Conservation (phyloP, 805 yeast genomes). For the Hanseniaspora occidentalis region DNA sequence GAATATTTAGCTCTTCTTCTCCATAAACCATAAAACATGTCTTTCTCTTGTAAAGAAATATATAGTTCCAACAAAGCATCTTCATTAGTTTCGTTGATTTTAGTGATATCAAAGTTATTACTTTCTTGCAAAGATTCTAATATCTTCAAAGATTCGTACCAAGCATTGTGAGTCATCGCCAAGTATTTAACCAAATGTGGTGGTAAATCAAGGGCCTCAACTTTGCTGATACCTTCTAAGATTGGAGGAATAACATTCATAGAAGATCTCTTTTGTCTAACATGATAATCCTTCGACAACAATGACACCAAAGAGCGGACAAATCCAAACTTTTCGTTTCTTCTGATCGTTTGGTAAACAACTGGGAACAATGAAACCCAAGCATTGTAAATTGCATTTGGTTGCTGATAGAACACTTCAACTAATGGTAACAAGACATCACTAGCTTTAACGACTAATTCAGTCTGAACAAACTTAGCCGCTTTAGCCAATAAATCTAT, state of each 20-base stretch:
- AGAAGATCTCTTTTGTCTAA: conserved; percentile 74
- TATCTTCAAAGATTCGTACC: conserved; percentile 82
- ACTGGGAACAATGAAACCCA: conserved; percentile 82
- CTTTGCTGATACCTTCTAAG: conserved; percentile 68
- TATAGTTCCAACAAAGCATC: conserved; percentile 89
- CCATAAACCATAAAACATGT: conserved; percentile 97
- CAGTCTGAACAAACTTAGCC: conserved; percentile 16
- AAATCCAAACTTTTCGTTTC: conserved; percentile 73
- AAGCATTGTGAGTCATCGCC: conserved; percentile 76
- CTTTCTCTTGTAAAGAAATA: conserved; percentile 81
- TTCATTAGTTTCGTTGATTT: conserved; percentile 70
- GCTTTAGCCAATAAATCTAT: conserved; percentile 25
- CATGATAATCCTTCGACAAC: conserved; percentile 82
- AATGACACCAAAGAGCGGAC: conserved; percentile 68
- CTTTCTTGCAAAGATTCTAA: conserved; percentile 56
- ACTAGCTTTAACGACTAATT: conserved; percentile 33
- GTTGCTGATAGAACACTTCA: conserved; percentile 72
- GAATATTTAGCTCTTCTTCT: conserved; percentile 88
- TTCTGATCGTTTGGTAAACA: conserved; percentile 60
- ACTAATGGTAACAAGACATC: conserved; percentile 60
- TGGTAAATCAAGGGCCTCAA: conserved; percentile 69
- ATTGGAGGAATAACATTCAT: conserved; percentile 82
- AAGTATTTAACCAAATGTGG: conserved; percentile 87
- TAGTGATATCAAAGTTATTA: conserved; percentile 54
- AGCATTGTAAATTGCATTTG: conserved; percentile 64